phyloP scores from a whole-genome alignment of 1,284 basidiomycete genomes.

The Puccinia sorghi region DNA sequence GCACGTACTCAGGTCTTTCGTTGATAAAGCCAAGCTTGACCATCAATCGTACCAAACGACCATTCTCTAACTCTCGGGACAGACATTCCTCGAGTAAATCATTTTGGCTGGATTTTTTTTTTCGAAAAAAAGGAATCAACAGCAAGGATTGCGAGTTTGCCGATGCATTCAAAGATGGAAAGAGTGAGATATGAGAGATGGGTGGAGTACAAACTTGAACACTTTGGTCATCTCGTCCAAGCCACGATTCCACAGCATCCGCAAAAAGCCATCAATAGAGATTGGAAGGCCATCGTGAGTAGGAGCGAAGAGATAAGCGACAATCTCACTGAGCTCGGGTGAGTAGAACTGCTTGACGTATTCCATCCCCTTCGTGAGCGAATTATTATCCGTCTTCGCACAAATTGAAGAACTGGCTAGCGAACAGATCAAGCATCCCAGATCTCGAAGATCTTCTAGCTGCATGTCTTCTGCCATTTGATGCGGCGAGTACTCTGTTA shows the following conservation, averaged over 20 bases:
- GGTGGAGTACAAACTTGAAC: slow-evolving; percentile 65
- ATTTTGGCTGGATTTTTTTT: slow-evolving; percentile 51
- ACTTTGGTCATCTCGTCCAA: slow-evolving; percentile 80
- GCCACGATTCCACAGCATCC: slow-evolving; percentile 73
- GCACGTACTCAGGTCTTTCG: slow-evolving; percentile 82
- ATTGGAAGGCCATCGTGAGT: slow-evolving; percentile 60
- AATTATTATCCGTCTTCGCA: slow-evolving; percentile 58
- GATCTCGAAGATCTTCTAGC: slow-evolving; percentile 83
- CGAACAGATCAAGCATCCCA: slow-evolving; percentile 81
- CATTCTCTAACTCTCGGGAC: slow-evolving; percentile 92
- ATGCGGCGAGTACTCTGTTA: slow-evolving; percentile 72
- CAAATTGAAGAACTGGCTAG: slow-evolving; percentile 63
- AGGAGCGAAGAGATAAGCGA: slow-evolving; percentile 75
- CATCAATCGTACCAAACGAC: slow-evolving; percentile 82
- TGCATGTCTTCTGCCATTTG: slow-evolving; percentile 66
- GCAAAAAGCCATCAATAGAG: slow-evolving; percentile 74
- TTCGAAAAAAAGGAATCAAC: neutral
- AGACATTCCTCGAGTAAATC: slow-evolving; percentile 84
- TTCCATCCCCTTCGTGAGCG: slow-evolving; percentile 76
- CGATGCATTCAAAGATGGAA: too few species aligned
- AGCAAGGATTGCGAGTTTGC: neutral
- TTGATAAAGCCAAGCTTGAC: slow-evolving; percentile 98
- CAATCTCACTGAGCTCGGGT: slow-evolving; percentile 76
- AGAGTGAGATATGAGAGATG: too few species aligned
- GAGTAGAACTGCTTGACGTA: slow-evolving; percentile 74